Evolutionary conservation across 202 grass and related monocot species (phyloP).

Genomic region (Saccharum hybrid): DNA sequence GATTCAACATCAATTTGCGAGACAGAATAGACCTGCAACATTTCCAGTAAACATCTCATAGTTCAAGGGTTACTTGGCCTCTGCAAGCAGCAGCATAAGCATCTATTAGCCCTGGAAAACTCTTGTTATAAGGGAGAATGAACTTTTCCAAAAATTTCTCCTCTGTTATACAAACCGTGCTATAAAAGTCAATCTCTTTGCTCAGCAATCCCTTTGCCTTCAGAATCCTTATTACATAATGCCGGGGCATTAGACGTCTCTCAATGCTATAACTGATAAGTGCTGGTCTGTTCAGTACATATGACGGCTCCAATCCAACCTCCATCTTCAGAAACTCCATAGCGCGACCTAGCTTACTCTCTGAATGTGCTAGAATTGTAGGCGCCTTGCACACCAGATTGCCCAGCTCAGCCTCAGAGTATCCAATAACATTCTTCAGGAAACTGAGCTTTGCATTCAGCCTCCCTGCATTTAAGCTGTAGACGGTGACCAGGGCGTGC

Average conservation of each 20-base stretch:
- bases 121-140: not conserved
- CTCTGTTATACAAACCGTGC: not conserved
- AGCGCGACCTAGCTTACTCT: not conserved
- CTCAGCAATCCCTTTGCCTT: constrained; percentile 37
- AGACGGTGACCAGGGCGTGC: not conserved
- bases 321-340: constrained; percentile 38
- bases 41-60: not conserved
- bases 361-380: not conserved
- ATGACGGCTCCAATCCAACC: constrained; percentile 33
- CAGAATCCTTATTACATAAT: constrained; percentile 45
- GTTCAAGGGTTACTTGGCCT: not conserved
- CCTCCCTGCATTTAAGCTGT: not conserved
- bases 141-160: constrained; percentile 26
- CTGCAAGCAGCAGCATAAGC: constrained; percentile 8
- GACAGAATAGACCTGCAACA: constrained; percentile 1
- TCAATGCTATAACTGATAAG: constrained; percentile 33
- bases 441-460: constrained; percentile 18
- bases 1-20: not conserved
- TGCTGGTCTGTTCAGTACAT: not conserved
- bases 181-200: constrained; percentile 12
- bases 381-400: constrained; percentile 27
- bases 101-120: constrained; percentile 13
- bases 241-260: constrained; percentile 28
- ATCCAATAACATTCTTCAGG: constrained; percentile 45
- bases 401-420: constrained; percentile 30